Evolutionary conservation across 2,329 filamentous ascomycete species (phyloP).

Genomic region (Scedosporium aurantiacum): DNA sequence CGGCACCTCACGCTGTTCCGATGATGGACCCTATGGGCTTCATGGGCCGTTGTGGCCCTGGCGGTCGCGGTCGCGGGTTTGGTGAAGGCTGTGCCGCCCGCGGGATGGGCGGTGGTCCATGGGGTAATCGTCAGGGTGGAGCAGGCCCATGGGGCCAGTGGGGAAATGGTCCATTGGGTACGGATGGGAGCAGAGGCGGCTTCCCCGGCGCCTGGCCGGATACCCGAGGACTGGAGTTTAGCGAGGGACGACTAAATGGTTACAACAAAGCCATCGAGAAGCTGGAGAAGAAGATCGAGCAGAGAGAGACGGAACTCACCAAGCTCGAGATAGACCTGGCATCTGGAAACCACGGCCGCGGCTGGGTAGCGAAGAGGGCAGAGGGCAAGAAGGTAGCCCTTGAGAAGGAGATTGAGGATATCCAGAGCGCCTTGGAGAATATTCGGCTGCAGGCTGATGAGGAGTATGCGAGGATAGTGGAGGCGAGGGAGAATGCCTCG

Average conservation of each 20-base stretch:
- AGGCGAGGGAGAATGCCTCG: background rate
- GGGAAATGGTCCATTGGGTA: background rate
- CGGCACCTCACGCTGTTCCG: background rate
- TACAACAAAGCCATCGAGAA: conserved; percentile 9
- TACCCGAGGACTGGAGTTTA: conserved; percentile 14
- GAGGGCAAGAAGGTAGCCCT: conserved; percentile 5
- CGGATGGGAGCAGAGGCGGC: background rate
- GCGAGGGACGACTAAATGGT: conserved; percentile 16
- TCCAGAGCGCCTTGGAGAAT: conserved; percentile 26
- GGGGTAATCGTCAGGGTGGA: background rate
- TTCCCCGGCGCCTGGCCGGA: conserved; percentile 23
- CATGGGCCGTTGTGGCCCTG: conserved; percentile 6
- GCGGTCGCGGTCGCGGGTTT: conserved; percentile 3
- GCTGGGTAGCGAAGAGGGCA: background rate
- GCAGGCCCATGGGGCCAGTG: background rate
- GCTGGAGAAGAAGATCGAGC: background rate
- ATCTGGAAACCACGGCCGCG: background rate
- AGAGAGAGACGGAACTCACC: background rate
- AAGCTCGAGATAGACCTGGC: background rate
- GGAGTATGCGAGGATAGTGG: conserved; percentile 33
- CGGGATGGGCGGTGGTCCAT: background rate
- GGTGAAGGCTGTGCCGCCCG: background rate
- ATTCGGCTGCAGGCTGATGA: conserved; percentile 35
- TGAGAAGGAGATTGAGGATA: conserved; percentile 25
- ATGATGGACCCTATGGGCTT: conserved; percentile 4